Base-by-base conservation (phyloP, 2,329 filamentous ascomycete species). In the Ascochyta clinopodiicola region DNA sequence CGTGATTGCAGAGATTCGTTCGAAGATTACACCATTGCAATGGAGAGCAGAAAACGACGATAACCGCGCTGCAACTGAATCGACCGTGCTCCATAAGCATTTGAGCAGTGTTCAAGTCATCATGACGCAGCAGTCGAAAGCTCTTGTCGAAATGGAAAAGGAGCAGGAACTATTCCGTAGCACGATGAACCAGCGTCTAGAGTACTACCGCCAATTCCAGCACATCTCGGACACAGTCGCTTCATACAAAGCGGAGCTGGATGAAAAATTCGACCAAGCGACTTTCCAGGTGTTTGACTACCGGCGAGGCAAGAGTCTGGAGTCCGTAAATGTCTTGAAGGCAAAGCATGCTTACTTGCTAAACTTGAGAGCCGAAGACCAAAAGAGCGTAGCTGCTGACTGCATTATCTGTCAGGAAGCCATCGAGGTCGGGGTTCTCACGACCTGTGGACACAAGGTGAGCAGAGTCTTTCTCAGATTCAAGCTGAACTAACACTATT, bases 201-300 rank as follows among this genome's bases (percentile, higher is more conserved):
- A 95, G 53, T 98, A 92, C 71, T 98, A 98, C 71, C 87, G 89
- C 5, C 92, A 97, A 68, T 81, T 98, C 10, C 95, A 98, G 70
- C 84, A 86, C 24, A 87, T 98, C n/a, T 97, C 93, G 0, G 94
- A 98, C 70, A 91, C 86, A 17, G 91, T 98, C 0, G 84, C 85
- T 5, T 88, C 89, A 1, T 90, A 90, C 51, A 88, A 92, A 52
- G 87, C 88, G 10, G 80, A 81, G 45, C 77, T 84, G 21, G 82
- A 87, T 21, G 79, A 84, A 12, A 80, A 79, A 2, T 78, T 88
- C 10, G 83, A 89, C 38, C 72, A 78, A 10, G 67, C 64, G 6
- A 77, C 85, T 19, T 80, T 81, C 34, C 63, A 72, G 8, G 66
- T 71, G 0, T 76, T 79, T 7, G 63, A 76, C 2, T 63, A 77